phyloP scores from a whole-genome alignment of 768 basidiomycete species.

The Gyrodon lividus region DNA sequence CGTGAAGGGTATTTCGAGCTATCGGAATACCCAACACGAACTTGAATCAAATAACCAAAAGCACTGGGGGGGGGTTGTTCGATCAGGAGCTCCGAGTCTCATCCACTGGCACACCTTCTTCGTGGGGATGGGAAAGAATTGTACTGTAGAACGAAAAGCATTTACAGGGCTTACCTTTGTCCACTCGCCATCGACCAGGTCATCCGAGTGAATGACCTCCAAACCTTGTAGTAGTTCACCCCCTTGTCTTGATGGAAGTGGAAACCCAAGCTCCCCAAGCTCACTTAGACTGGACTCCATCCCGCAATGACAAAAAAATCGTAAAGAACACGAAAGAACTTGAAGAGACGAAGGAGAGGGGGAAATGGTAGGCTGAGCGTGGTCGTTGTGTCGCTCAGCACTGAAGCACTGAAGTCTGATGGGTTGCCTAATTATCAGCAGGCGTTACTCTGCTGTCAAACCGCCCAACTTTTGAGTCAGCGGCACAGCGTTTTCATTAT shows the following conservation, averaged over 20 bases:
- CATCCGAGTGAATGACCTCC: constrained; percentile 2
- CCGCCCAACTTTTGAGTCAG: not conserved
- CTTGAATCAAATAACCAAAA: not conserved
- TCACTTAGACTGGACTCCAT: constrained; percentile 5
- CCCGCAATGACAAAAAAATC: not conserved
- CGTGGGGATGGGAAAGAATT: constrained; percentile 7
- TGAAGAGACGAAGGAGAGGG: not conserved
- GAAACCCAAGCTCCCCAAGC: constrained; percentile 4
- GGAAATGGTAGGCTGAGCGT: not conserved
- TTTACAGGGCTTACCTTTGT: constrained; percentile 26
- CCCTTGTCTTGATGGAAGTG: not conserved
- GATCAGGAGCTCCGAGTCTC: not conserved
- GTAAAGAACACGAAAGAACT: too few species aligned
- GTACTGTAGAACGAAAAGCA: not conserved
- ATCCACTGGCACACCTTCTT: constrained; percentile 5
- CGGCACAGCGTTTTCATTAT: not conserved
- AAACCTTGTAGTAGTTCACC: not conserved
- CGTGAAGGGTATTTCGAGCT: not conserved
- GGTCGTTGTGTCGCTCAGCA: too few species aligned
- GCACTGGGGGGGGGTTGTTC: not conserved
- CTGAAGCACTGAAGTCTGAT: too few species aligned
- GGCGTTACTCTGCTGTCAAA: not conserved
- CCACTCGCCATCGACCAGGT: constrained; percentile 18
- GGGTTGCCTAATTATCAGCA: too few species aligned
- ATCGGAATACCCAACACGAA: constrained; percentile 9